A percentile compares a stretch with the other conserved stretches of the same genome.
Conservation (phyloP, 768 basidiomycete species). For the Hydnomerulius pinastri region DNA sequence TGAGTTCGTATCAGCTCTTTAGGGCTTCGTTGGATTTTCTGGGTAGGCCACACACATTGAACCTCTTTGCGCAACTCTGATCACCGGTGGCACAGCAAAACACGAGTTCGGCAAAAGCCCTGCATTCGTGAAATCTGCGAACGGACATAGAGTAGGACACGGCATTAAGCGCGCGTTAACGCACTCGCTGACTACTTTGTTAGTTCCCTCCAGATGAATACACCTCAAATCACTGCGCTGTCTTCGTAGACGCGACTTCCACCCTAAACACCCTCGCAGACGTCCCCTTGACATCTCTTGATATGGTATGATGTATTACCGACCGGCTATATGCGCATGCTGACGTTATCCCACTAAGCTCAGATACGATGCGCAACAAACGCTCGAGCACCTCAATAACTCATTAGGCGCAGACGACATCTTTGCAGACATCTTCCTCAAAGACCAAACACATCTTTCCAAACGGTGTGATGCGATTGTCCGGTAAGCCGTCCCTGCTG, state of each 20-base stretch:
- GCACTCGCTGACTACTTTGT: not conserved
- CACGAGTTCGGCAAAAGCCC: conserved; percentile 62
- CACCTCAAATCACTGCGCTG: conserved; percentile 45
- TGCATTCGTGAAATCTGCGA: conserved; percentile 58
- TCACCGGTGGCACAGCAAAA: conserved; percentile 50
- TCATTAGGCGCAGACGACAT: conserved; percentile 52
- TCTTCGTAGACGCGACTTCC: conserved; percentile 81
- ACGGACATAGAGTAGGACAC: conserved; percentile 53
- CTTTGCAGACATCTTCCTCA: conserved; percentile 73
- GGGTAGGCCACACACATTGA: too few species aligned
- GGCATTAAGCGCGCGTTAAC: not conserved
- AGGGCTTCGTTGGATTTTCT: conserved; percentile 83
- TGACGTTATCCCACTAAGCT: conserved; percentile 49
- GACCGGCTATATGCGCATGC: too few species aligned
- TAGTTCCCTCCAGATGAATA: conserved; percentile 68
- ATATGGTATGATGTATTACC: conserved; percentile 53
- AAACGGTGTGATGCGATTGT: conserved; percentile 76
- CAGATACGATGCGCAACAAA: conserved; percentile 70
- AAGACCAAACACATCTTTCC: conserved; percentile 62
- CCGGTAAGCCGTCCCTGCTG: conserved; percentile 41
- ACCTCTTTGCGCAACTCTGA: too few species aligned
- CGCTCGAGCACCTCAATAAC: conserved; percentile 64
- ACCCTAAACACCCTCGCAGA: conserved; percentile 75
- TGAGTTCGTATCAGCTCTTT: conserved; percentile 91
- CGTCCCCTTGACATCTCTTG: conserved; percentile 75